phyloP scores from a whole-genome alignment of 768 basidiomycete genomes.

The Russula sp. region DNA sequence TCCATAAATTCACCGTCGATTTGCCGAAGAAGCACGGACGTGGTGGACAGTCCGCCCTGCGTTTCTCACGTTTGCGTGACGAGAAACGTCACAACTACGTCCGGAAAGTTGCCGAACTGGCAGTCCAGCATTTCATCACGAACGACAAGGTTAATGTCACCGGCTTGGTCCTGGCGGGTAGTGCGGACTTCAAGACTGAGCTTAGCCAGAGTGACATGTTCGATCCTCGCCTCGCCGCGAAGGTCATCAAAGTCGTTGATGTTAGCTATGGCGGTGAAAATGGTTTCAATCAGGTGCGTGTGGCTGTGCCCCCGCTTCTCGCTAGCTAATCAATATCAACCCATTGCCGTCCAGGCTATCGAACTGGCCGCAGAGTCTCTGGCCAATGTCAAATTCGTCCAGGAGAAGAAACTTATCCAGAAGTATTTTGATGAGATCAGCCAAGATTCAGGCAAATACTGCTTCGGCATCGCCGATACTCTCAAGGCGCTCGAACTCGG shows the following conservation, averaged over 20 bases:
- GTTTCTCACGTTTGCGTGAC: slow-evolving; percentile 98
- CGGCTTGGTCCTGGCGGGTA: slow-evolving; percentile 92
- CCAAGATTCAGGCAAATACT: slow-evolving; percentile 92
- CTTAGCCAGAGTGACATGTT: slow-evolving; percentile 96
- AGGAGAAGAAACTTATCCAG: slow-evolving; percentile 97
- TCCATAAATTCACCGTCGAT: slow-evolving; percentile 99
- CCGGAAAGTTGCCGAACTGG: slow-evolving; percentile 94
- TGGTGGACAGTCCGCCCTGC: slow-evolving; percentile 98
- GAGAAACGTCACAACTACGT: slow-evolving; percentile 99
- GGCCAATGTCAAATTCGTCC: slow-evolving; percentile 98
- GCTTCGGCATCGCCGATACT: slow-evolving; percentile 96
- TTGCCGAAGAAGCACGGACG: slow-evolving; percentile 99
- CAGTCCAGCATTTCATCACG: slow-evolving; percentile 97
- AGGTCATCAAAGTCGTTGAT: slow-evolving; percentile 97
- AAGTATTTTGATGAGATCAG: slow-evolving; percentile 99
- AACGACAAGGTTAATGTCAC: slow-evolving; percentile 98
- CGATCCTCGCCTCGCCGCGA: slow-evolving; percentile 78
- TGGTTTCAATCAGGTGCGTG: slow-evolving; percentile 93
- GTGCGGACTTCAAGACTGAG: slow-evolving; percentile 98
- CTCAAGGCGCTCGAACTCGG: slow-evolving; percentile 95
- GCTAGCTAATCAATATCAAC: neutral
- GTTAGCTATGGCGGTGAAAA: slow-evolving; percentile 98
- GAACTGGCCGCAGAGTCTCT: slow-evolving; percentile 94
- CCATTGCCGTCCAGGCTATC: slow-evolving; percentile 59
- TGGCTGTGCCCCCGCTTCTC: neutral